Evolutionary conservation across 2,329 filamentous ascomycete genomes (phyloP), one percentile per base, ranked within the genome.

Genomic region (Parafenestella ontariensis): DNA sequence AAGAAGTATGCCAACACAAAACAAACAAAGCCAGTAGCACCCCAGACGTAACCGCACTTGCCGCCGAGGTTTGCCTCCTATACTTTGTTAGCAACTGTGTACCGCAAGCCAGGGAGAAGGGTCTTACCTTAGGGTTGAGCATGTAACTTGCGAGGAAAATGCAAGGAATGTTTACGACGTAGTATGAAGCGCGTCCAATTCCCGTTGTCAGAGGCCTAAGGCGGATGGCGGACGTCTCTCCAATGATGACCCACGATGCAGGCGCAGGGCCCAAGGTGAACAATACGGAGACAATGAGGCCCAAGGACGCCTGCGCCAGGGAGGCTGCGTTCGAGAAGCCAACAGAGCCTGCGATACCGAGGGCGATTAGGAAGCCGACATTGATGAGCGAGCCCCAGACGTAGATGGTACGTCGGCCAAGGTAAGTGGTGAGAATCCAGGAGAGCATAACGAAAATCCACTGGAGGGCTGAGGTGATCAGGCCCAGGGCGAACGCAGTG

Each of bases 211-310:
- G 76, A 42, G 87, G 84, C 43, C 87, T 73, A 26, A 89, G 85
- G 57, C 87, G 86, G 49, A 89, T 82, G 46, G 87, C 77, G 0
- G 87, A 87, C 2, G 87, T 89, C 73, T 89, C 87, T 62, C 83
- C 85, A 42, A 89, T 89, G 61, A 89, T 86, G 75, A 85, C 83
- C 82, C 83, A 89, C 9, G 86, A 88, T 36, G 84, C 83, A 42
- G 87, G 87, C 1, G 85, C 87, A 23, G 85, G 85, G 61, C 84
- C 85, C 15, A 87, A 72, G 37, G 82, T 83, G 77, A 88, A 90
- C 28, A 88, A 74, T 51, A 89, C 83, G 24, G 87, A 89, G 66
- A 89, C 79, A 62, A 89, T 86, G 47, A 89, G 77, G 59, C 86
- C 87, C 21, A 89, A 76, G 7, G 82, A 84, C 8, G 87, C 87